Percentiles rank a stretch among this genome's conserved stretches.
Evolutionary conservation across 2,329 filamentous ascomycete species (phyloP).

Genomic region (Lasiodiplodia citricola): DNA sequence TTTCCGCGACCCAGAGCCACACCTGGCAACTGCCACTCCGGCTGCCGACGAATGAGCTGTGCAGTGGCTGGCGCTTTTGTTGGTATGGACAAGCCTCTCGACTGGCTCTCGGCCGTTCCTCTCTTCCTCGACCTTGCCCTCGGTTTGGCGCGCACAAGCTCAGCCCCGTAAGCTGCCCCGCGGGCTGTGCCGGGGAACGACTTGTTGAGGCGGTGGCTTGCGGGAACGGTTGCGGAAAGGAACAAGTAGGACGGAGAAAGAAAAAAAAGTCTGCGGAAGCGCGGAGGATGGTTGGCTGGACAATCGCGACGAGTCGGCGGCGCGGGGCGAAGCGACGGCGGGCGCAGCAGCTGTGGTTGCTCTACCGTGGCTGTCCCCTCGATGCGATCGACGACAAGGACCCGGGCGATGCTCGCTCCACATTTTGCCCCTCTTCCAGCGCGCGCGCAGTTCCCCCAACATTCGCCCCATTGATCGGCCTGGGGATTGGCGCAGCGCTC

Average conservation of each 20-base stretch:
- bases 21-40: neutral
- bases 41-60: neutral
- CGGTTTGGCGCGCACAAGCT: neutral
- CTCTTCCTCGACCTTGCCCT: neutral
- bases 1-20: slow-evolving; percentile 1
- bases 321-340: slow-evolving; percentile 3
- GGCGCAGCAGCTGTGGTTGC: neutral
- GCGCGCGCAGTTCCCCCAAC: slow-evolving; percentile 10
- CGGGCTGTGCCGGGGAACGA: neutral
- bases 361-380: neutral
- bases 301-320: neutral
- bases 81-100: neutral
- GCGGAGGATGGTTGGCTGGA: neutral
- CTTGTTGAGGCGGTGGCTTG: neutral
- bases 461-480: slow-evolving; percentile 20
- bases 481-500: slow-evolving; percentile 13
- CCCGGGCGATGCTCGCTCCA: neutral
- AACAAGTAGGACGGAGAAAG: neutral
- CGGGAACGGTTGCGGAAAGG: slow-evolving; percentile 3
- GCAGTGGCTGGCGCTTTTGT: neutral
- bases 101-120: neutral
- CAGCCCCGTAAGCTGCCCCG: neutral
- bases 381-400: slow-evolving; percentile 11
- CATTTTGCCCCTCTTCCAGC: slow-evolving; percentile 7
- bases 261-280: neutral